These are phyloP conservation scores for Parastagonospora avenae DNA, from an alignment of 2,329 filamentous ascomycete species.

Conservation along the genomic window DNA sequence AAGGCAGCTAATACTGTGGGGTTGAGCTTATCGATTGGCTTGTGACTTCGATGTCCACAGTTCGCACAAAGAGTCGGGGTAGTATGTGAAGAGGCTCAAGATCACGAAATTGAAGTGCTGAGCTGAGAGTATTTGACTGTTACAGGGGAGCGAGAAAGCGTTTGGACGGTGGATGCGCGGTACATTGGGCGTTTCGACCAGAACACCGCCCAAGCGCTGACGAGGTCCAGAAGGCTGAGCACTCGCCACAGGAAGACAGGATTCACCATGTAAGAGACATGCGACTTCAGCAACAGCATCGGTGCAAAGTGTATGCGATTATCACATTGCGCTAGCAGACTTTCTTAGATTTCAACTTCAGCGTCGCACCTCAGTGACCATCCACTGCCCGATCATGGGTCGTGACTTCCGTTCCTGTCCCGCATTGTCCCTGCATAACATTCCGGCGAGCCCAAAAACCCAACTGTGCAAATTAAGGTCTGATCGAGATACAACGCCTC, in stretches of 20 bases:
- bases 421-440: conserved; percentile 29
- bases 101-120: background rate
- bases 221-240: conserved; percentile 21
- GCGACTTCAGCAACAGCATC: background rate
- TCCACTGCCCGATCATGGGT: conserved; percentile 3
- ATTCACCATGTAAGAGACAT: background rate
- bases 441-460: conserved; percentile 15
- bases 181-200: conserved; percentile 30
- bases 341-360: background rate
- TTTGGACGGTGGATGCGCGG: conserved; percentile 24
- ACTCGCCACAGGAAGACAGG: conserved; percentile 6
- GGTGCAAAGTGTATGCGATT: background rate
- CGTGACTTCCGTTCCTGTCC: background rate
- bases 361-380: background rate
- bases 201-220: conserved; percentile 25
- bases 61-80: background rate
- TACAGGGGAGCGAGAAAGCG: conserved; percentile 13
- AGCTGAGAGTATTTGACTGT: conserved; percentile 10
- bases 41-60: background rate
- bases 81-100: background rate
- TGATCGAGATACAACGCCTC: background rate
- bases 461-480: conserved; percentile 4
- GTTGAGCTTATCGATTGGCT: conserved; percentile 18
- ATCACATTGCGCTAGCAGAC: background rate
- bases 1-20: conserved; percentile 20